Conservation (phyloP, 2,329 filamentous ascomycete species). For the Cordyceps farinosa region DNA sequence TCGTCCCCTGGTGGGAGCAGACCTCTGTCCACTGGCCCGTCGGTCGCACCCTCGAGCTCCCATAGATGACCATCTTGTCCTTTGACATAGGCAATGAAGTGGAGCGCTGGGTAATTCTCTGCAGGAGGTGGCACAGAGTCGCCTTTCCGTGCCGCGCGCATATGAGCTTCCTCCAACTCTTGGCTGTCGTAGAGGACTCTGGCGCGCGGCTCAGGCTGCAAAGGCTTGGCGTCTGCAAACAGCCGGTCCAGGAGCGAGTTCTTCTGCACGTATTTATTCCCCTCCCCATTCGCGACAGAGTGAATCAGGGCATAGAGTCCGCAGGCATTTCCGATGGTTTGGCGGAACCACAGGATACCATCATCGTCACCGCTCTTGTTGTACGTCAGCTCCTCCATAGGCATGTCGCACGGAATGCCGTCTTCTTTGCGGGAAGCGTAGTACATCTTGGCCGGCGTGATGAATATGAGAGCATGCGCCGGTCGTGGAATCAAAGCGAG, state of each 20-base stretch:
- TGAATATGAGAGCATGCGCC: conserved; percentile 72
- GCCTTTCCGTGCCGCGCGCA: conserved; percentile 63
- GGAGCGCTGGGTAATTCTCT: conserved; percentile 61
- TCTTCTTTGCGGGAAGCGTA: conserved; percentile 38
- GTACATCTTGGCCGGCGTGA: conserved; percentile 61
- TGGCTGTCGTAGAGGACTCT: conserved; percentile 67
- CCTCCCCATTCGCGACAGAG: conserved; percentile 65
- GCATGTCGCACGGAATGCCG: conserved; percentile 23
- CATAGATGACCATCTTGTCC: conserved; percentile 61
- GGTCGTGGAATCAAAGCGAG: conserved; percentile 70
- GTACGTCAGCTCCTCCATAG: conserved; percentile 30
- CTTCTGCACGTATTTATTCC: conserved; percentile 50
- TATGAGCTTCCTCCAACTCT: conserved; percentile 69
- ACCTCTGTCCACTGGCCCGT: conserved; percentile 69
- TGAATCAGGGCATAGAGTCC: conserved; percentile 77
- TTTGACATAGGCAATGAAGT: conserved; percentile 81
- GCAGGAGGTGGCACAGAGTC: conserved; percentile 63
- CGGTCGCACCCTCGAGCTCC: conserved; percentile 74
- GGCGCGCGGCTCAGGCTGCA: conserved; percentile 60
- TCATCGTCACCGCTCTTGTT: conserved; percentile 42
- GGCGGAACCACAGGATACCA: conserved; percentile 76
- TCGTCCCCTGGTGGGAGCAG: conserved; percentile 53
- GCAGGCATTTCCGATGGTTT: conserved; percentile 80
- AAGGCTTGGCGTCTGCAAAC: conserved; percentile 56
- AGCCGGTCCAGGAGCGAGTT: conserved; percentile 56